Conservation (phyloP, 164 flowering plant genomes). For the Dillenia turbinata region DNA sequence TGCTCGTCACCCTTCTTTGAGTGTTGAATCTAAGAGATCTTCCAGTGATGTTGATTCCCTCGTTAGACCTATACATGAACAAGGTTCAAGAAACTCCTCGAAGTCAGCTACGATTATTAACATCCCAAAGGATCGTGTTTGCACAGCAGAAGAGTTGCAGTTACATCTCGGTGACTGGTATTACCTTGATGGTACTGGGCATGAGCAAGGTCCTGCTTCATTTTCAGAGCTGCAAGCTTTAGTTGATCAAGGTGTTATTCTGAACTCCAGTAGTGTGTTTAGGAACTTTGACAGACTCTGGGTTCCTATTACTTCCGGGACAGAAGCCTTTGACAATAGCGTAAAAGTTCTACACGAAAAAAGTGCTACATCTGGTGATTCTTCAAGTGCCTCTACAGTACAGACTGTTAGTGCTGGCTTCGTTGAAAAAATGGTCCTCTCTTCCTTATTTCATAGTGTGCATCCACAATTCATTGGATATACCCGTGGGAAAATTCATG, state of each 20-base stretch:
- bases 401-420: slow-evolving; percentile 15
- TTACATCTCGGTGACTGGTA: slow-evolving; percentile 92
- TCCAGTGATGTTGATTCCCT: slow-evolving; percentile 41
- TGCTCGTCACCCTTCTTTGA: slow-evolving; percentile 31
- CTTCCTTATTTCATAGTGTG: slow-evolving; percentile 48
- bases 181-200: slow-evolving; percentile 92
- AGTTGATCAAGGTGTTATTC: slow-evolving; percentile 64
- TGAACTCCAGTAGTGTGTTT: slow-evolving; percentile 66
- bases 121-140: slow-evolving; percentile 64
- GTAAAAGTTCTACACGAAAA: slow-evolving; percentile 23
- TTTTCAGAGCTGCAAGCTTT: slow-evolving; percentile 54
- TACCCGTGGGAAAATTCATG: slow-evolving; percentile 88
- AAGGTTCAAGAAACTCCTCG: slow-evolving; percentile 25
- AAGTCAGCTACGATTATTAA: slow-evolving; percentile 32
- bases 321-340: slow-evolving; percentile 27
- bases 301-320: slow-evolving; percentile 64
- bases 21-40: slow-evolving; percentile 47
- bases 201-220: slow-evolving; percentile 75
- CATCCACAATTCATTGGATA: slow-evolving; percentile 95
- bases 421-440: slow-evolving; percentile 9
- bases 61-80: slow-evolving; percentile 29
- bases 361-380: slow-evolving; percentile 13
- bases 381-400: slow-evolving; percentile 19
- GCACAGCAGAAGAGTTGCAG: slow-evolving; percentile 60
- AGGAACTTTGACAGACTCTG: slow-evolving; percentile 80